These are phyloP conservation scores for Climacium dendroides DNA, from an alignment of 225 moss, liverwort and hornwort species.

Conservation along the genomic window DNA sequence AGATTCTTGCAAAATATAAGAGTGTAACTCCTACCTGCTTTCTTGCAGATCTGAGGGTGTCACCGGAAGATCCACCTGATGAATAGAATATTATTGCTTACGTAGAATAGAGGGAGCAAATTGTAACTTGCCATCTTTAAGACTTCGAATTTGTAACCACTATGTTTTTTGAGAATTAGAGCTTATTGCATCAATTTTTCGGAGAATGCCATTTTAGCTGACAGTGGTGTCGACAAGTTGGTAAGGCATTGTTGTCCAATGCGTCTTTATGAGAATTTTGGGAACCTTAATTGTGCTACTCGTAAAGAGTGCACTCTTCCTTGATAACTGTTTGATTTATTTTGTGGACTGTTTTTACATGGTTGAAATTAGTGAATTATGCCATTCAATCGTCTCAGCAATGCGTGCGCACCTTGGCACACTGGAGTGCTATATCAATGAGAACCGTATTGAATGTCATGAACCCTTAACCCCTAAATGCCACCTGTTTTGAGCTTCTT, in stretches of 20 bases:
- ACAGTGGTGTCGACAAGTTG: background rate
- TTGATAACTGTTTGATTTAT: background rate
- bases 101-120: conserved; percentile 2
- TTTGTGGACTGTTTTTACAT: background rate
- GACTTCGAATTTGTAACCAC: background rate
- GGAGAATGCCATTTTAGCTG: background rate
- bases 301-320: background rate
- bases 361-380: background rate
- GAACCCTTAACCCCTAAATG: background rate
- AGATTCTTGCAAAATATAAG: background rate
- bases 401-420: background rate
- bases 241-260: background rate
- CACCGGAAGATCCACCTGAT: background rate
- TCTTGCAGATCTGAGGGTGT: conserved; percentile 15
- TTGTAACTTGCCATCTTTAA: background rate
- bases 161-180: background rate
- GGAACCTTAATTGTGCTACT: background rate
- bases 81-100: background rate
- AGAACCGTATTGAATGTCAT: background rate
- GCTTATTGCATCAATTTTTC: background rate
- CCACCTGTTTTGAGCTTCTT: too few species aligned
- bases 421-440: background rate
- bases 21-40: background rate
- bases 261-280: background rate
- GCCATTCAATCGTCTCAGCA: background rate